A percentile compares a stretch with the other conserved stretches of the same genome.
phyloP scores from a whole-genome alignment of 257 asterid species.

The Nicotiana paniculata region DNA sequence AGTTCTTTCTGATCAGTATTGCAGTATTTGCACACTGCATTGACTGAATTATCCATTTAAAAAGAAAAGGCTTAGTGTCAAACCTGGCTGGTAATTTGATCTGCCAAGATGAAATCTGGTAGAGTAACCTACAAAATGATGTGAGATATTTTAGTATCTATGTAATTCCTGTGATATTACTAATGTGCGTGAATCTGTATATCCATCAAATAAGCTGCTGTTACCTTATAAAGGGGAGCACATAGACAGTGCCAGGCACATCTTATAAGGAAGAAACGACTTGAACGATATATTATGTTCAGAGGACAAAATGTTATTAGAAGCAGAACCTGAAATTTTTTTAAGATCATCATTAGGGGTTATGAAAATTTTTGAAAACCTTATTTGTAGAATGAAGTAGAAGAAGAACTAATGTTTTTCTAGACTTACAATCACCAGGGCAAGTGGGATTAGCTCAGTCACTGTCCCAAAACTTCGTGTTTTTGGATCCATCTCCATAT shows the following conservation, averaged over 20 bases:
- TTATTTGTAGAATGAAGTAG: neutral
- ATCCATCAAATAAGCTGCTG: neutral
- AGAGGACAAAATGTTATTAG: slow-evolving; percentile 59
- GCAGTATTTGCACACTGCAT: neutral
- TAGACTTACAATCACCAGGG: slow-evolving; percentile 45
- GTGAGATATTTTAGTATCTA: neutral
- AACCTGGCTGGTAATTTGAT: slow-evolving; percentile 96
- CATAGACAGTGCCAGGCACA: slow-evolving; percentile 63
- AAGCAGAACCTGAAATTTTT: slow-evolving; percentile 38
- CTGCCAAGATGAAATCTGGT: slow-evolving; percentile 84
- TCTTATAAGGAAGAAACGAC: slow-evolving; percentile 57
- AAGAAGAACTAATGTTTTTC: neutral
- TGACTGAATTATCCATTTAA: neutral
- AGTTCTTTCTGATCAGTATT: neutral
- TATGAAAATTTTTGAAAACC: neutral
- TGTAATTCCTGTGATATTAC: neutral
- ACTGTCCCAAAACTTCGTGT: slow-evolving; percentile 30
- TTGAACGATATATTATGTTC: slow-evolving; percentile 64
- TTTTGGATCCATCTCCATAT: slow-evolving; percentile 65
- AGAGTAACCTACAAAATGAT: slow-evolving; percentile 47
- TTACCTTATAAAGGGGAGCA: slow-evolving; percentile 91
- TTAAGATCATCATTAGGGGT: neutral
- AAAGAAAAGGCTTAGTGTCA: neutral
- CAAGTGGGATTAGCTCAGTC: slow-evolving; percentile 67
- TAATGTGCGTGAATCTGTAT: neutral